Evolutionary conservation across 2,329 filamentous ascomycete genomes (phyloP).

Genomic region (Curvularia sp.): DNA sequence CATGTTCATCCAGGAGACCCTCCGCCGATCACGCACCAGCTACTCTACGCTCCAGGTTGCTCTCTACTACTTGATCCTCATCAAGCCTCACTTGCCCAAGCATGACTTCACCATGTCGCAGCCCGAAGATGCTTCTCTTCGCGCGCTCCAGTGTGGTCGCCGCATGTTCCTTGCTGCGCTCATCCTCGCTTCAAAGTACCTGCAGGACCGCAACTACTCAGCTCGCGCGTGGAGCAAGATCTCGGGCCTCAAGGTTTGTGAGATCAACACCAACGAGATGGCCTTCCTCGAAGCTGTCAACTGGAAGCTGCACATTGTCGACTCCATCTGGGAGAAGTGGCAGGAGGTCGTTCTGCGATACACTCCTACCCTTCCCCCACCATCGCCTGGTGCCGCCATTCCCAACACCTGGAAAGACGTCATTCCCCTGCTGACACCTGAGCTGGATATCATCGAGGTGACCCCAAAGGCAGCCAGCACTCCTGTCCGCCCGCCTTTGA

Average conservation of each 20-base stretch:
- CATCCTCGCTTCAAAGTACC: slow-evolving; percentile 95
- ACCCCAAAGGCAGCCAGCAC: slow-evolving; percentile 44
- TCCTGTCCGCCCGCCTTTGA: slow-evolving; percentile 35
- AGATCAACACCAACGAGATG: slow-evolving; percentile 98
- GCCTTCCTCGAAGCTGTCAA: slow-evolving; percentile 87
- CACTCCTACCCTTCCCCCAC: slow-evolving; percentile 65
- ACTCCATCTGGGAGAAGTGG: slow-evolving; percentile 89
- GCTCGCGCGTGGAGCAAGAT: slow-evolving; percentile 99
- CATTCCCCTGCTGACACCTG: slow-evolving; percentile 64
- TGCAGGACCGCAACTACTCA: slow-evolving; percentile 98
- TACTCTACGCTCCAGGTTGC: slow-evolving; percentile 98
- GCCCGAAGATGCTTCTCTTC: slow-evolving; percentile 72
- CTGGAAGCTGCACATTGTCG: slow-evolving; percentile 94
- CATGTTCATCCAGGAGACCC: slow-evolving; percentile 96
- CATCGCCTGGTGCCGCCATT: slow-evolving; percentile 48
- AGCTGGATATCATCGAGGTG: slow-evolving; percentile 59
- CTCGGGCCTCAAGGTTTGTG: slow-evolving; percentile 87
- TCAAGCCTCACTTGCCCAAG: slow-evolving; percentile 86
- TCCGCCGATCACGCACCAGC: slow-evolving; percentile 92
- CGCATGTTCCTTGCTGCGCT: slow-evolving; percentile 96
- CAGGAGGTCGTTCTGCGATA: slow-evolving; percentile 89
- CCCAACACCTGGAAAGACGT: slow-evolving; percentile 56
- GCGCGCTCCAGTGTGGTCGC: slow-evolving; percentile 90
- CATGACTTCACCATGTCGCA: slow-evolving; percentile 89
- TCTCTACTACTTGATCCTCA: slow-evolving; percentile 92